phyloP scores from a whole-genome alignment of 2,329 filamentous ascomycete species.

The Emmonsiellopsis sp. region DNA sequence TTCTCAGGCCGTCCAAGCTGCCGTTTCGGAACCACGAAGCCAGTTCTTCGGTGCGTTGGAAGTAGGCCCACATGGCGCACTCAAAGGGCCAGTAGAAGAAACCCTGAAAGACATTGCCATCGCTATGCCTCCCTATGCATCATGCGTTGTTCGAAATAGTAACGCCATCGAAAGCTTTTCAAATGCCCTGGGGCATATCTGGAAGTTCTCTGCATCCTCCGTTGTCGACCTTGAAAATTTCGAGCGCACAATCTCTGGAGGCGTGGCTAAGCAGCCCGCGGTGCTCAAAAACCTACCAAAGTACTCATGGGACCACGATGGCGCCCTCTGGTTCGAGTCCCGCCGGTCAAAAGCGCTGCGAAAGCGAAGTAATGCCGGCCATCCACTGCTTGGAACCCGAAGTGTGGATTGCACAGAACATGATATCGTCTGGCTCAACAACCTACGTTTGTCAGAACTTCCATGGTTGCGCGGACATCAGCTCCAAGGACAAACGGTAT shows the following conservation, averaged over 20 bases:
- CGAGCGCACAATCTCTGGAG: neutral
- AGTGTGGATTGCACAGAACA: conserved; percentile 5
- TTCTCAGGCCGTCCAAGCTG: conserved; percentile 4
- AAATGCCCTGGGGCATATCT: conserved; percentile 8
- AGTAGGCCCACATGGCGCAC: conserved; percentile 29
- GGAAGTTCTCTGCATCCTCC: conserved; percentile 1
- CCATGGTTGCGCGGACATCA: conserved; percentile 26
- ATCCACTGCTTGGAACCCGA: conserved; percentile 14
- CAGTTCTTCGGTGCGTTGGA: conserved; percentile 16
- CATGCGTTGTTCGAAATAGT: conserved; percentile 11
- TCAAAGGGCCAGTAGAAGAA: conserved; percentile 24
- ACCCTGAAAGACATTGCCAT: conserved; percentile 3
- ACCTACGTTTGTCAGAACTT: conserved; percentile 17
- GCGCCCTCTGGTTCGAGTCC: conserved; percentile 13
- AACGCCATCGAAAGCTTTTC: conserved; percentile 12
- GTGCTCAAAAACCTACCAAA: conserved; percentile 10
- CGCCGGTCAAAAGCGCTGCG: conserved; percentile 8
- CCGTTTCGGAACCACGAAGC: neutral
- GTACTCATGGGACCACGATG: conserved; percentile 13
- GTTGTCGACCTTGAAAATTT: conserved; percentile 1
- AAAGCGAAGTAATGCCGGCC: conserved; percentile 3
- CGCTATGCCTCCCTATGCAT: neutral
- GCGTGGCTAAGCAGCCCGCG: neutral
- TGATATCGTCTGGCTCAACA: conserved; percentile 21
- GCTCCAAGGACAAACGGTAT: conserved; percentile 21